Percentiles rank a stretch among this genome's conserved stretches.
phyloP scores from a whole-genome alignment of 2,329 filamentous ascomycete species.

The Neonectria sp. region DNA sequence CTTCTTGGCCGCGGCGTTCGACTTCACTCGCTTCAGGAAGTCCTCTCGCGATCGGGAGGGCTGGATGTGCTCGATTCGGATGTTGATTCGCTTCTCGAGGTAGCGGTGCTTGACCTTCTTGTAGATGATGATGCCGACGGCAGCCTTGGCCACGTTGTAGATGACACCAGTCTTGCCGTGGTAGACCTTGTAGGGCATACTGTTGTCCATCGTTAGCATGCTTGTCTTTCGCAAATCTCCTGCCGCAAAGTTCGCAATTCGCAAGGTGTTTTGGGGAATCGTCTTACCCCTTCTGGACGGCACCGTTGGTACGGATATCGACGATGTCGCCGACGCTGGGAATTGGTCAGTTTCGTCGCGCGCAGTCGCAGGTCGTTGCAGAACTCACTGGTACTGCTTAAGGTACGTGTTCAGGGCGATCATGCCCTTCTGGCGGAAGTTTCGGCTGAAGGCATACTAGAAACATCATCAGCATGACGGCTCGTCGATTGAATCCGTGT shows the following conservation, averaged over 20 bases:
- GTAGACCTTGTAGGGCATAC: conserved; percentile 99
- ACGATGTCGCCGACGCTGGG: conserved; percentile 95
- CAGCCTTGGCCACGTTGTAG: conserved; percentile 99
- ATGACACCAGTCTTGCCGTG: conserved; percentile 98
- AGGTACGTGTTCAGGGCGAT: conserved; percentile 96
- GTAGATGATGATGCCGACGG: conserved; percentile 99
- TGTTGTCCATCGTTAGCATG: conserved; percentile 61
- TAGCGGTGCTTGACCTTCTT: conserved; percentile 99
- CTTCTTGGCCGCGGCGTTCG: conserved; percentile 92
- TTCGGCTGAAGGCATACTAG: conserved; percentile 91
- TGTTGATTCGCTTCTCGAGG: conserved; percentile 99
- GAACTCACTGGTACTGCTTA: conserved; percentile 84
- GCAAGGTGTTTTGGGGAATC: conserved; percentile 33
- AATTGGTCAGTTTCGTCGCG: conserved; percentile 59
- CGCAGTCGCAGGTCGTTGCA: not conserved
- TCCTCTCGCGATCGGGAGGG: conserved; percentile 96
- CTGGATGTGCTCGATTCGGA: conserved; percentile 97
- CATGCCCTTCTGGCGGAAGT: conserved; percentile 95
- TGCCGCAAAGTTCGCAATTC: conserved; percentile 36
- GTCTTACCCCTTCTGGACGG: conserved; percentile 94
- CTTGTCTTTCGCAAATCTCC: conserved; percentile 19
- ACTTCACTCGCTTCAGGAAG: conserved; percentile 97
- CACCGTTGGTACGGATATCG: conserved; percentile 99
- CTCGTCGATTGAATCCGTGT: conserved; percentile 29
- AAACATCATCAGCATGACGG: conserved; percentile 51